Evolutionary conservation across 768 basidiomycete genomes (phyloP).

Genomic region (Suillus luteus): DNA sequence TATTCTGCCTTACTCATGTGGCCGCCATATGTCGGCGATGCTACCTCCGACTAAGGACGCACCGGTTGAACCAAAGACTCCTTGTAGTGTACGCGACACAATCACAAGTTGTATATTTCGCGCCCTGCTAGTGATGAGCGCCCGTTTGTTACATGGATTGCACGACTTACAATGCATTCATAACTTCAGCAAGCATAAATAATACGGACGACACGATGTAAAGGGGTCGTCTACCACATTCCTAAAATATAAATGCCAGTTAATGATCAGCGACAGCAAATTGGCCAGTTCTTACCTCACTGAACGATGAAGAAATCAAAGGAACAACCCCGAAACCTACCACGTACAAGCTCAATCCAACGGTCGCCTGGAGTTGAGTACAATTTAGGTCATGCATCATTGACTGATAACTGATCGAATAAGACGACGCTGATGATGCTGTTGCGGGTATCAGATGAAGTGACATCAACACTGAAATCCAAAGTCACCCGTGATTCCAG

Average conservation of each 20-base stretch:
- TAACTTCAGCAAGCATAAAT: slow-evolving; percentile 52
- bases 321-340: slow-evolving; percentile 62
- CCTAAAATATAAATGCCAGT: slow-evolving; percentile 34
- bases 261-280: neutral
- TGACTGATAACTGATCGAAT: slow-evolving; percentile 51
- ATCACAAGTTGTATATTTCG: slow-evolving; percentile 56
- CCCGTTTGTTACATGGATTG: neutral
- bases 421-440: slow-evolving; percentile 52
- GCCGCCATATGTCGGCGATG: slow-evolving; percentile 66
- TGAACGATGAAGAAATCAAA: slow-evolving; percentile 61
- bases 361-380: slow-evolving; percentile 42
- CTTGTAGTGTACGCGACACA: slow-evolving; percentile 58
- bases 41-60: slow-evolving; percentile 71
- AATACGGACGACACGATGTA: slow-evolving; percentile 52
- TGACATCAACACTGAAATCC: neutral
- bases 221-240: slow-evolving; percentile 60
- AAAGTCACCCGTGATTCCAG: slow-evolving; percentile 20
- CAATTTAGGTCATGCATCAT: slow-evolving; percentile 50
- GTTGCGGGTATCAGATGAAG: slow-evolving; percentile 4
- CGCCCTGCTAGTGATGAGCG: slow-evolving; percentile 27
- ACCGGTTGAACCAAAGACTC: slow-evolving; percentile 64
- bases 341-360: slow-evolving; percentile 50
- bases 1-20: slow-evolving; percentile 51
- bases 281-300: slow-evolving; percentile 42
- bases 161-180: slow-evolving; percentile 23